These are phyloP conservation scores for Kodamaea sp. DNA, from an alignment of 1,139 yeast species.

Conservation along the genomic window DNA sequence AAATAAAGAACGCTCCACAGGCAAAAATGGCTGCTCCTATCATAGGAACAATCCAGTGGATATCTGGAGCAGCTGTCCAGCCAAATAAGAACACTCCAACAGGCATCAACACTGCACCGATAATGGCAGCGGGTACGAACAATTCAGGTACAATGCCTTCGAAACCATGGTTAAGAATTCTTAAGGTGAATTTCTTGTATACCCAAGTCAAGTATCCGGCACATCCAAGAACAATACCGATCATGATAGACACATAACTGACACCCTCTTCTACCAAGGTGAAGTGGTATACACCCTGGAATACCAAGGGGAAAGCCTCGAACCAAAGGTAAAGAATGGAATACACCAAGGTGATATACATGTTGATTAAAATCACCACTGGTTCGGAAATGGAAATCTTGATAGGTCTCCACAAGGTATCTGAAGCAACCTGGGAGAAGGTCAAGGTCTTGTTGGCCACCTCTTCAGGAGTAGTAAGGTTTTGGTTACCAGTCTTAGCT, in stretches of 20 bases:
- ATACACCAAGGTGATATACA: conserved; percentile 56
- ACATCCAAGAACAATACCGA: conserved; percentile 41
- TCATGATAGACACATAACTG: conserved; percentile 43
- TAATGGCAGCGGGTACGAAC: conserved; percentile 44
- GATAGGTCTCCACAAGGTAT: conserved; percentile 52
- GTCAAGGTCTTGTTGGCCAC: conserved; percentile 23
- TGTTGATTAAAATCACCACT: conserved; percentile 45
- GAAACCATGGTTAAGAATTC: conserved; percentile 24
- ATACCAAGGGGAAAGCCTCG: conserved; percentile 63
- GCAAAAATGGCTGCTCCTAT: conserved; percentile 44
- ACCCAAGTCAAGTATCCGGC: conserved; percentile 25
- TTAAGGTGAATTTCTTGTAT: conserved; percentile 25
- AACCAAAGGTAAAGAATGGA: conserved; percentile 58
- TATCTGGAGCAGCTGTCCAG: conserved; percentile 45
- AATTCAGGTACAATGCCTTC: conserved; percentile 37
- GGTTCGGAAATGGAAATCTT: conserved; percentile 46
- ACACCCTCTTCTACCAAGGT: conserved; percentile 52
- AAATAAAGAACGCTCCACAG: conserved; percentile 38
- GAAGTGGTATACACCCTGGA: conserved; percentile 44
- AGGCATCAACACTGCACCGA: conserved; percentile 45
- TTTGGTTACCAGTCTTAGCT: conserved; percentile 33
- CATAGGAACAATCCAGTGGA: conserved; percentile 48
- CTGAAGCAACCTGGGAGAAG: conserved; percentile 26
- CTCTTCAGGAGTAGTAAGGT: conserved; percentile 32
- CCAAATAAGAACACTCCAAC: conserved; percentile 49